These are phyloP conservation scores for Pseudogymnoascus sp. DNA, from an alignment of 2,329 filamentous ascomycete genomes.

Conservation along the genomic window DNA sequence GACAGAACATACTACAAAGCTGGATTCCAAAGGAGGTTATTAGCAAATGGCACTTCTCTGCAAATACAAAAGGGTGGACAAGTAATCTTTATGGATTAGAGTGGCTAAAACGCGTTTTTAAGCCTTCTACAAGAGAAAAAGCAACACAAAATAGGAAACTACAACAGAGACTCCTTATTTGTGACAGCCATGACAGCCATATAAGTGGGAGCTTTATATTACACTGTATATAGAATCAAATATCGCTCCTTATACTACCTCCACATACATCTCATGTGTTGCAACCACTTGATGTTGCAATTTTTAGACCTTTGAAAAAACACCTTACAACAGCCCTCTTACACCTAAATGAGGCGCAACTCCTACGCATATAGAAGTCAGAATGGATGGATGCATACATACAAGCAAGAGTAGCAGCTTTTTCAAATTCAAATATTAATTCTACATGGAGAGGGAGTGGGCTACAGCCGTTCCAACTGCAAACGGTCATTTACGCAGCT, in stretches of 20 bases:
- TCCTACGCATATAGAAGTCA: background rate
- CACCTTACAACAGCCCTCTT: background rate
- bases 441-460: background rate
- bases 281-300: conserved; percentile 14
- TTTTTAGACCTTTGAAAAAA: conserved; percentile 13
- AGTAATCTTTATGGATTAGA: background rate
- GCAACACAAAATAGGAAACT: background rate
- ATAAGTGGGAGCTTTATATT: conserved; percentile 11
- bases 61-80: background rate
- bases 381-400: conserved; percentile 10
- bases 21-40: background rate
- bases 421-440: background rate
- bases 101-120: background rate
- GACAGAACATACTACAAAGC: background rate
- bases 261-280: conserved; percentile 14
- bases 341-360: background rate
- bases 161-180: conserved; percentile 4
- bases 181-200: conserved; percentile 11
- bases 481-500: background rate
- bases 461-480: background rate
- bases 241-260: conserved; percentile 14
- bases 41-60: background rate
- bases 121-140: background rate
- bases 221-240: conserved; percentile 11
- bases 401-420: background rate